Evolutionary conservation across 768 basidiomycete genomes (phyloP).

Genomic region (Auriculariales sp.): DNA sequence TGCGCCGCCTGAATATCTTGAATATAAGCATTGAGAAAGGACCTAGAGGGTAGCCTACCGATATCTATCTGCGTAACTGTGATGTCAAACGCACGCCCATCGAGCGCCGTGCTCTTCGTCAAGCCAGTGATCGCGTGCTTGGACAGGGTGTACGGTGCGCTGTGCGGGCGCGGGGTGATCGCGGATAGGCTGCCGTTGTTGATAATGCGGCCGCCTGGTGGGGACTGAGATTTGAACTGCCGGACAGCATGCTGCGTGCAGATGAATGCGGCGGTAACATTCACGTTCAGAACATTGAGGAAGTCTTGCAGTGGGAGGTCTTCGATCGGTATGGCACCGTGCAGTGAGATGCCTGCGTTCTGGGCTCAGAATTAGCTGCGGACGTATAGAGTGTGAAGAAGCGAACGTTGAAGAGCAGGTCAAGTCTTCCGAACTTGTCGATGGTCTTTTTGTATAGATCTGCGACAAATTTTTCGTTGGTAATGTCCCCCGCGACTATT

Average conservation of each 20-base stretch:
- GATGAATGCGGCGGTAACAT: conserved; percentile 58
- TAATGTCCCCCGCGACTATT: conserved; percentile 47
- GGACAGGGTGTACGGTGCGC: conserved; percentile 53
- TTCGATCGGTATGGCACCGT: conserved; percentile 39
- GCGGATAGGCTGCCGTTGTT: conserved; percentile 77
- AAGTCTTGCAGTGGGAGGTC: conserved; percentile 47
- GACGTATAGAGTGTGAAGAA: background rate
- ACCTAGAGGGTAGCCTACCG: conserved; percentile 25
- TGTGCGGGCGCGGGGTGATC: conserved; percentile 50
- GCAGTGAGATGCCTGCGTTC: conserved; percentile 77
- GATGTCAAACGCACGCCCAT: conserved; percentile 60
- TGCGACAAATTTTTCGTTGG: conserved; percentile 47
- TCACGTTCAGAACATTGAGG: conserved; percentile 50
- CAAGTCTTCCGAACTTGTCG: conserved; percentile 48
- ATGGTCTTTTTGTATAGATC: conserved; percentile 41
- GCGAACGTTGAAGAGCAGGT: conserved; percentile 79
- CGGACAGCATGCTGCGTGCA: conserved; percentile 64
- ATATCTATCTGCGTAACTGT: conserved; percentile 75
- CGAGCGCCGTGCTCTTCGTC: conserved; percentile 62
- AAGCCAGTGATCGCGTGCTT: conserved; percentile 73
- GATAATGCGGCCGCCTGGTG: conserved; percentile 65
- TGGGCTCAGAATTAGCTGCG: conserved; percentile 15
- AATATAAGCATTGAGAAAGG: background rate
- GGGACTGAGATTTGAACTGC: conserved; percentile 57
- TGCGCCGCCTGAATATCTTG: conserved; percentile 44